These are phyloP conservation scores for Aspergillus quadrilineatus DNA, from an alignment of 2,329 filamentous ascomycete species.

Conservation along the genomic window DNA sequence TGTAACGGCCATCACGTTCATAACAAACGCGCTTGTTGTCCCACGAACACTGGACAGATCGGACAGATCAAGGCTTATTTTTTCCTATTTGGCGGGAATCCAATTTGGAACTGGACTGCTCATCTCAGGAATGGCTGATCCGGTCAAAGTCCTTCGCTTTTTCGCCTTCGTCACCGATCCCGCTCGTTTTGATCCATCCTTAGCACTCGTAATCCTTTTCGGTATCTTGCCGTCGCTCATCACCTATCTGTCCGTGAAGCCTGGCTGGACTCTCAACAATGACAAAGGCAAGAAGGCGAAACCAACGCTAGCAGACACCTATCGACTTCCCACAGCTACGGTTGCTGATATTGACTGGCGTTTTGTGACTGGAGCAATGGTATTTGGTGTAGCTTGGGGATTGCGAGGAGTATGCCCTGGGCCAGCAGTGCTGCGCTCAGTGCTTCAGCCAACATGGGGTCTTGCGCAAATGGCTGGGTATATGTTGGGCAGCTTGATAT, in stretches of 20 bases:
- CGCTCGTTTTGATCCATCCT: conserved; percentile 51
- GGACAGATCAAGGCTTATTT: conserved; percentile 34
- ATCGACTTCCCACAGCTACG: conserved; percentile 46
- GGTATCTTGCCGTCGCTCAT: conserved; percentile 49
- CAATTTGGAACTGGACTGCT: conserved; percentile 54
- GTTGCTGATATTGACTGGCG: conserved; percentile 50
- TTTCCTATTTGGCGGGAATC: conserved; percentile 48
- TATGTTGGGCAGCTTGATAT: conserved; percentile 42
- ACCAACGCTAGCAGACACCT: conserved; percentile 44
- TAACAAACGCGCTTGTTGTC: conserved; percentile 37
- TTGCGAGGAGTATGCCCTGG: conserved; percentile 54
- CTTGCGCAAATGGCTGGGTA: conserved; percentile 49
- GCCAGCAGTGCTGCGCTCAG: conserved; percentile 48
- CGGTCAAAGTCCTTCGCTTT: conserved; percentile 53
- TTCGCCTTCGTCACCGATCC: conserved; percentile 46
- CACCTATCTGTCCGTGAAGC: conserved; percentile 32
- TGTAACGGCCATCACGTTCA: conserved; percentile 28
- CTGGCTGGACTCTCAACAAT: conserved; percentile 25
- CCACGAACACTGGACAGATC: conserved; percentile 31
- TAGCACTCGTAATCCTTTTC: conserved; percentile 51
- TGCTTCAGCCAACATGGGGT: conserved; percentile 52
- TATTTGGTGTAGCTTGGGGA: conserved; percentile 55
- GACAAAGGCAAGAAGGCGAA: conserved; percentile 26
- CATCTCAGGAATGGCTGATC: conserved; percentile 53
- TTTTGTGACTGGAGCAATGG: conserved; percentile 48